Evolutionary conservation across 1,139 yeast species (phyloP).

Genomic region (Debaryomyces robertsiae): DNA sequence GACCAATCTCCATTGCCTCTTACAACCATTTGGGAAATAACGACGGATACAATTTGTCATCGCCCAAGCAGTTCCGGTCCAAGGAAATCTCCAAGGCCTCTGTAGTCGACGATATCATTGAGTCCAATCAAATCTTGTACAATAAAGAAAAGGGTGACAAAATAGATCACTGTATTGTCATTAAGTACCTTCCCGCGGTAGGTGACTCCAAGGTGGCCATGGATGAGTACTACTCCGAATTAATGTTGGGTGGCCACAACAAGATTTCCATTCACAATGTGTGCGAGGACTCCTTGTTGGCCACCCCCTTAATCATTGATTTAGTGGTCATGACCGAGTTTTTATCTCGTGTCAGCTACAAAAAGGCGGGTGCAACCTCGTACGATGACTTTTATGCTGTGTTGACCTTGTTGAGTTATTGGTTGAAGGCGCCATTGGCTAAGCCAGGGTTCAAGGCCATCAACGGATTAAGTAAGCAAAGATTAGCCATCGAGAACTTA

Average conservation of each 20-base stretch:
- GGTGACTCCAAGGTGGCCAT: conserved; percentile 97
- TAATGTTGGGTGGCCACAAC: conserved; percentile 97
- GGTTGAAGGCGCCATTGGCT: conserved; percentile 96
- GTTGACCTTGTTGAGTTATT: conserved; percentile 83
- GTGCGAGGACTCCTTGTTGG: conserved; percentile 93
- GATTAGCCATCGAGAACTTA: conserved; percentile 88
- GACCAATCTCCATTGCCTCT: conserved; percentile 91
- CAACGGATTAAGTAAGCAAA: conserved; percentile 93
- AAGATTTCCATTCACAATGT: conserved; percentile 92
- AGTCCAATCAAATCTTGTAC: conserved; percentile 82
- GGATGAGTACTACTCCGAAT: conserved; percentile 97
- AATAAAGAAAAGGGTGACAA: conserved; percentile 76
- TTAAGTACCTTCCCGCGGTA: conserved; percentile 91
- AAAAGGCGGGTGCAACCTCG: conserved; percentile 47
- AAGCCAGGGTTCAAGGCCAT: conserved; percentile 90
- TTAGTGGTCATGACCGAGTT: conserved; percentile 89
- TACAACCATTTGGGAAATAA: conserved; percentile 97
- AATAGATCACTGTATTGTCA: conserved; percentile 93
- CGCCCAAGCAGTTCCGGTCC: conserved; percentile 92
- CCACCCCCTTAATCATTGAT: conserved; percentile 93
- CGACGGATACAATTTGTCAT: conserved; percentile 89
- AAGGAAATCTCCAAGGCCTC: conserved; percentile 93
- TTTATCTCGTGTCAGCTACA: conserved; percentile 81
- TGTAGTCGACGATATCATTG: conserved; percentile 93
- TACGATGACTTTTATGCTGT: conserved; percentile 81